phyloP scores from a whole-genome alignment of 1,284 basidiomycete genomes.

The Moesziomyces antarcticus region DNA sequence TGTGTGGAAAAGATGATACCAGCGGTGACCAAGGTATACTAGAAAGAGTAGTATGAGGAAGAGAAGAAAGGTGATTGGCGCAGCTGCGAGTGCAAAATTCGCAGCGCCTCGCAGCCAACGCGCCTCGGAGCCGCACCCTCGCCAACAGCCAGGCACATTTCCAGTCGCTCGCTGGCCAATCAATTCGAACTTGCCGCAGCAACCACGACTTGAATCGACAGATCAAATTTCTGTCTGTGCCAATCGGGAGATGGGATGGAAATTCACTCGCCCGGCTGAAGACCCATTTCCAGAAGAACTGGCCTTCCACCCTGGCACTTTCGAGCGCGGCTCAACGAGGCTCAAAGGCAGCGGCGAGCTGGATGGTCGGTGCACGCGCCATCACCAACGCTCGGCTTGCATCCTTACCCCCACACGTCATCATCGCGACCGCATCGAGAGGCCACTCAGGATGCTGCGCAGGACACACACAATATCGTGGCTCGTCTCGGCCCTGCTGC shows the following conservation, averaged over 20 bases:
- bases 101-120: neutral
- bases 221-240: neutral
- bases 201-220: neutral
- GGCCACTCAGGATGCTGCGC: neutral
- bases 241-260: slow-evolving; percentile 6
- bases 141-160: neutral
- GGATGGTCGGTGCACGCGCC: slow-evolving; percentile 31
- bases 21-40: slow-evolving; percentile 70
- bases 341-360: neutral
- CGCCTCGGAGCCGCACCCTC: slow-evolving; percentile 24
- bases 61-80: slow-evolving; percentile 21
- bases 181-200: slow-evolving; percentile 49
- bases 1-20: slow-evolving; percentile 71
- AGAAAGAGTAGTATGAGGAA: slow-evolving; percentile 42
- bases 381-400: slow-evolving; percentile 3
- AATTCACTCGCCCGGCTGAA: slow-evolving; percentile 7
- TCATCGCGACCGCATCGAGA: neutral
- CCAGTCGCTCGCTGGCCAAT: slow-evolving; percentile 4
- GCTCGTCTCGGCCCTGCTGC: slow-evolving; percentile 2
- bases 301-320: slow-evolving; percentile 25
- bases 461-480: slow-evolving; percentile 32
- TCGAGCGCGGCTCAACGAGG: no score
- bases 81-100: slow-evolving; percentile 13
- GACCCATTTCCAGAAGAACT: slow-evolving; percentile 4
- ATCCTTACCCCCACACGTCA: neutral